These are phyloP conservation scores for Phaeosphaeriaceae sp. DNA, from an alignment of 2,329 filamentous ascomycete genomes.

Conservation along the genomic window DNA sequence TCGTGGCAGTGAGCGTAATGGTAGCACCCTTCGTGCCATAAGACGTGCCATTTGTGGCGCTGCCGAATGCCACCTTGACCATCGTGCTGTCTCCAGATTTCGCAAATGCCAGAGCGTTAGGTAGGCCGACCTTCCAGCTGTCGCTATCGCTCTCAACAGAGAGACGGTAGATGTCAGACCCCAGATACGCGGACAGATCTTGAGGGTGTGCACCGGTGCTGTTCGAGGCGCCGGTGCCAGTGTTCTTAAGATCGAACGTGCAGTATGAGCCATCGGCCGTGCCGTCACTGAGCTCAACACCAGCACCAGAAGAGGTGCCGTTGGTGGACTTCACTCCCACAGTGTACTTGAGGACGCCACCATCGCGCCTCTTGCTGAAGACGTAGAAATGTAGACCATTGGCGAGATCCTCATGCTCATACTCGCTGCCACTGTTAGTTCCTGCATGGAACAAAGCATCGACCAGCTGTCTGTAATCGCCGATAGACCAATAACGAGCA, in stretches of 20 bases:
- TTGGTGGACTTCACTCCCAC: conserved; percentile 54
- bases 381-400: conserved; percentile 63
- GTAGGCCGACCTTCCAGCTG: conserved; percentile 58
- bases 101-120: conserved; percentile 50
- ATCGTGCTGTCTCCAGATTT: conserved; percentile 51
- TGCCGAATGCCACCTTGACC: conserved; percentile 55
- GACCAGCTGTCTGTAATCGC: conserved; percentile 62
- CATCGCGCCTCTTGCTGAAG: conserved; percentile 53
- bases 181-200: conserved; percentile 51
- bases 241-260: conserved; percentile 59
- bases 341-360: conserved; percentile 58
- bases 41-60: conserved; percentile 29
- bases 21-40: conserved; percentile 28
- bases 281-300: conserved; percentile 51
- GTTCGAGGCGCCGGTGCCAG: conserved; percentile 42
- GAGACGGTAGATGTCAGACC: conserved; percentile 59
- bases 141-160: conserved; percentile 53
- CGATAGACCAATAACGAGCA: conserved; percentile 57
- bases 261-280: conserved; percentile 53
- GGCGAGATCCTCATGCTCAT: conserved; percentile 57
- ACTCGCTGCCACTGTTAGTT: conserved; percentile 60
- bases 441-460: conserved; percentile 65
- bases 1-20: conserved; percentile 18
- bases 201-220: conserved; percentile 33
- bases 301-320: conserved; percentile 40